Evolutionary conservation across 192 early-diverging fungal genomes (phyloP).

Genomic region (Irineochytrium annulatum): DNA sequence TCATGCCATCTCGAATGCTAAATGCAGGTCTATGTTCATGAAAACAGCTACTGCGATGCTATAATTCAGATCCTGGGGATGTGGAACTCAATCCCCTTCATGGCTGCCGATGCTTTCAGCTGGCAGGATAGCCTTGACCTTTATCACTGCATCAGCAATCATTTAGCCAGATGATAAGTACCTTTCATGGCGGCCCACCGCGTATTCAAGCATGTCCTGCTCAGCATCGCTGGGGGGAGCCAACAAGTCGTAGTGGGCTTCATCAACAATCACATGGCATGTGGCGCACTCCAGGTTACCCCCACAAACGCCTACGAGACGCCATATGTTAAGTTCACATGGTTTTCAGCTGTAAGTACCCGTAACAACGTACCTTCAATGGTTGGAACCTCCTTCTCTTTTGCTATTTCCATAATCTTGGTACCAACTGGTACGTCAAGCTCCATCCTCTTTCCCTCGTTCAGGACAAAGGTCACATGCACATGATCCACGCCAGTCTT

Average conservation of each 20-base stretch:
- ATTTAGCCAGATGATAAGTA: background rate
- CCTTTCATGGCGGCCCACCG: slow-evolving; percentile 32
- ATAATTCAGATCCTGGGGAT: background rate
- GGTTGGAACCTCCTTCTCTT: slow-evolving; percentile 36
- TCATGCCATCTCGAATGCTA: background rate
- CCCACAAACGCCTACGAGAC: slow-evolving; percentile 43
- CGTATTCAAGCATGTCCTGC: slow-evolving; percentile 57
- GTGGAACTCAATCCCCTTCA: background rate
- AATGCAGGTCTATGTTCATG: background rate
- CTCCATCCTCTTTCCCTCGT: background rate
- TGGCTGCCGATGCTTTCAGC: background rate
- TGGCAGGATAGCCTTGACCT: slow-evolving; percentile 1
- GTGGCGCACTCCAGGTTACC: slow-evolving; percentile 61
- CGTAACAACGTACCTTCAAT: slow-evolving; percentile 49
- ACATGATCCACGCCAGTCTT: too few relatives aligned
- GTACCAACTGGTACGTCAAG: slow-evolving; percentile 31
- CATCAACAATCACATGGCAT: slow-evolving; percentile 52
- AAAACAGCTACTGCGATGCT: background rate
- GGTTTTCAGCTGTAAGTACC: background rate
- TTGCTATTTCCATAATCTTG: slow-evolving; percentile 44
- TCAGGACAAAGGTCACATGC: background rate
- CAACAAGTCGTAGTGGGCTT: slow-evolving; percentile 31
- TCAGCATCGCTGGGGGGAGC: slow-evolving; percentile 45
- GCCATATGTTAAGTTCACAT: background rate
- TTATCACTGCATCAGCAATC: background rate